Base-by-base conservation (phyloP, 108 stramenopile species). In the Cyclotella distinguenda region DNA sequence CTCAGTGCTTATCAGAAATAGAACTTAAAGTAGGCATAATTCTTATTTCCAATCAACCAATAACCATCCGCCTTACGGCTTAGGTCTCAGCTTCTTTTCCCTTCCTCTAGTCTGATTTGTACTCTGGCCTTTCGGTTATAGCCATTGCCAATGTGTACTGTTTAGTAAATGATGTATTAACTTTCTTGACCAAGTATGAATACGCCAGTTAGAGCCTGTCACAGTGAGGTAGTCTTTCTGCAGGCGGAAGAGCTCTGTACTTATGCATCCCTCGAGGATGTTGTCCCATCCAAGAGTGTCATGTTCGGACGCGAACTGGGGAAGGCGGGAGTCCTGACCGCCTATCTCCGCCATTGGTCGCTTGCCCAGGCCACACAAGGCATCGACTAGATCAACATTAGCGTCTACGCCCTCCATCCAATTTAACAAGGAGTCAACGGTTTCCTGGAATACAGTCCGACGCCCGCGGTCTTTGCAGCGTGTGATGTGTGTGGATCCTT, bases 91-190 rank as follows among this genome's bases (percentile, higher is more conserved):
- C 26, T 6, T 4, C 26, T 50, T 15, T 23, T 50, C 23, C 26
- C 6, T 9, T 27, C 49, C 5, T 50, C 49, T 50, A 26, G 23
- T 15, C 28, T 50, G 4, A 50, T 10, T 10, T 50, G 25, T 15
- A 50, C 28, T 4, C 49, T 23, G 6, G 49, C 49, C 8, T 50
- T 50, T 6, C 49, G 49, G n/a, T n/a, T 50, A 50, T 26, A 50
- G 49, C 49, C 49, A 50, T 15, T 50, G 49, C 23, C 49, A 27
- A 26, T 50, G 49, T 6, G 49, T 50, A 13, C 26, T 50, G 49
- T 50, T 50, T 2, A 50, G 49, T 7, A 50, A 27, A 27, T 50
- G 25, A 10, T 50, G 49, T 4, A 50, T 15, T 6, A 22, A 13
- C 26, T 50, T 5, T 9, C 49, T 50, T 2, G 49, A 23, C 49